Evolutionary conservation across 306 rosid genomes (phyloP).

Genomic region (Lithocarpus polystachyus): DNA sequence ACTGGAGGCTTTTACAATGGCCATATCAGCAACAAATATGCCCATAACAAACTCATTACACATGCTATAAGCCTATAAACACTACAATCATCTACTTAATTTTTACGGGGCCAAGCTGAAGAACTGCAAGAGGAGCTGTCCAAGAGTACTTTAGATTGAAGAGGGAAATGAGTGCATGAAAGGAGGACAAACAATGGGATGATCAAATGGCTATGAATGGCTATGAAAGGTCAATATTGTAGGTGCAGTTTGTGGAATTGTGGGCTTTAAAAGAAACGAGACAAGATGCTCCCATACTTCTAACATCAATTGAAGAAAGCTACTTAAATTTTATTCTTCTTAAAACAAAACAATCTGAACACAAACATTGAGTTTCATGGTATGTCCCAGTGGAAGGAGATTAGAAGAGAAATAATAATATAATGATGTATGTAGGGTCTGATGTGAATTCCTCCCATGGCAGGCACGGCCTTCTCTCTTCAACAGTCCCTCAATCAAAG

Average conservation of each 20-base stretch:
- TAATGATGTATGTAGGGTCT: not conserved
- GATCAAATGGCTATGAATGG: conserved; percentile 59
- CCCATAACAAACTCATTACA: conserved; percentile 95
- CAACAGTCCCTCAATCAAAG: too few relatives aligned
- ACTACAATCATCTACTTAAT: conserved; percentile 68
- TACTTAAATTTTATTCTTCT: not conserved
- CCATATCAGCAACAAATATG: conserved; percentile 19
- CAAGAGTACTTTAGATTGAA: conserved; percentile 67
- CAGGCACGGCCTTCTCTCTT: too few relatives aligned
- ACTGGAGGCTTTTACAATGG: too few relatives aligned
- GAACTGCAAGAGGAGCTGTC: conserved; percentile 54
- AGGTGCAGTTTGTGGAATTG: conserved; percentile 81
- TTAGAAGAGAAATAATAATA: not conserved
- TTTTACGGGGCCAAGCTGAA: conserved; percentile 40
- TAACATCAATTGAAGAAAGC: conserved; percentile 40
- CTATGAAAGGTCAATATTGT: conserved; percentile 73
- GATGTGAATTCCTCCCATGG: too few relatives aligned
- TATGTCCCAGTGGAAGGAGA: not conserved
- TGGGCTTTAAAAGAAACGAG: conserved; percentile 62
- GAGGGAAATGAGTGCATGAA: conserved; percentile 33
- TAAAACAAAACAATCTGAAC: not conserved
- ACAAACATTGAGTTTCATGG: not conserved
- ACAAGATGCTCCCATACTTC: conserved; percentile 68
- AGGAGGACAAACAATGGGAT: conserved; percentile 65
- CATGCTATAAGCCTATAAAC: conserved; percentile 46